Conservation (phyloP, 345 rosid genomes). For the Balakata baccata region DNA sequence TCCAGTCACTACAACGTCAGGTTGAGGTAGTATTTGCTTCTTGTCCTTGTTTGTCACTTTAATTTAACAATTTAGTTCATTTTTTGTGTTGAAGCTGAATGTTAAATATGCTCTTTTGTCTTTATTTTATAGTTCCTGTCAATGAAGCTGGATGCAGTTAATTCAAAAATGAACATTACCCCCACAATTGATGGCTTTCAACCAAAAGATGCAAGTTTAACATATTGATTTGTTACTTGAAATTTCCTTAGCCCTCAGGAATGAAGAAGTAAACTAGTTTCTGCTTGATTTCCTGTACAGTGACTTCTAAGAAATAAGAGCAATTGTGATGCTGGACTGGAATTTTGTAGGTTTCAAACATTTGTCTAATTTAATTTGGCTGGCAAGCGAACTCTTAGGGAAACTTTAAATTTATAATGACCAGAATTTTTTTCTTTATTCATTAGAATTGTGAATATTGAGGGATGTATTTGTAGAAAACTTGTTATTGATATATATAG, state of each 20-base stretch:
- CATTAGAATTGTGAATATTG: no score
- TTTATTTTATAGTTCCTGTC: slow-evolving; percentile 29
- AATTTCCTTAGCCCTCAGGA: background rate
- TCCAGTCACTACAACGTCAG: slow-evolving; percentile 77
- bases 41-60: background rate
- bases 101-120: slow-evolving; percentile 5
- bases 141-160: slow-evolving; percentile 32
- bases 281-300: background rate
- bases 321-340: background rate
- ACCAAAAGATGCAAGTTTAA: slow-evolving; percentile 24
- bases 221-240: background rate
- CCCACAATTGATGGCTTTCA: slow-evolving; percentile 20
- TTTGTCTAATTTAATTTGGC: background rate
- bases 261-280: background rate
- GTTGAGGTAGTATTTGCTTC: slow-evolving; percentile 57
- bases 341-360: no score
- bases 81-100: slow-evolving; percentile 15
- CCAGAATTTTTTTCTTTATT: no score
- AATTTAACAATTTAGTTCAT: background rate
- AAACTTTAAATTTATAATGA: no score
- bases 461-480: no score
- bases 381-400: background rate
- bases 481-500: no score
- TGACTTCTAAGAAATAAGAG: background rate
- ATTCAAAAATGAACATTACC: slow-evolving; percentile 18